A percentile compares a stretch with the other conserved stretches of the same genome.
These are phyloP conservation scores for Fraxinus americana DNA, from an alignment of 257 asterid genomes.

Conservation along the genomic window DNA sequence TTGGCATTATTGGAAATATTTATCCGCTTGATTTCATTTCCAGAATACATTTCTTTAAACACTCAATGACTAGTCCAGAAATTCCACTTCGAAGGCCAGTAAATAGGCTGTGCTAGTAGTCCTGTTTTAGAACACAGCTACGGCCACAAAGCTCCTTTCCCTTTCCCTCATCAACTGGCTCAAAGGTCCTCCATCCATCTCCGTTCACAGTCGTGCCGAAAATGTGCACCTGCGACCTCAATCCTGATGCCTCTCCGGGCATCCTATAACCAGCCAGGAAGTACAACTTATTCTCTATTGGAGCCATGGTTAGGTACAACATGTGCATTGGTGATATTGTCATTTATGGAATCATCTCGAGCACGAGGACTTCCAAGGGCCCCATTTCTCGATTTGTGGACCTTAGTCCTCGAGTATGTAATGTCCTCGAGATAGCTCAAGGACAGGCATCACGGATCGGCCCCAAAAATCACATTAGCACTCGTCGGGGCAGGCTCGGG, in stretches of 20 bases:
- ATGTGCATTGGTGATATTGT: conserved; percentile 30
- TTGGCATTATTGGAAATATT: neutral
- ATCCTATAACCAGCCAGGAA: conserved; percentile 48
- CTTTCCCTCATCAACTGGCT: conserved; percentile 50
- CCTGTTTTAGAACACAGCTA: conserved; percentile 47
- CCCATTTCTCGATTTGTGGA: no score
- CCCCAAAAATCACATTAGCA: no score
- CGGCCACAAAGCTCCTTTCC: conserved; percentile 63
- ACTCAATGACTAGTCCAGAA: no score
- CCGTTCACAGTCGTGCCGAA: conserved; percentile 49
- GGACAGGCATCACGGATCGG: no score
- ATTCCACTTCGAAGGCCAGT: no score
- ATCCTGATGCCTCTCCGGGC: conserved; percentile 33
- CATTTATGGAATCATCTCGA: no score
- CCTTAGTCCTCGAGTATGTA: no score
- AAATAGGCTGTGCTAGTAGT: neutral
- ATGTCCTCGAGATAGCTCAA: no score
- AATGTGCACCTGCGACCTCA: conserved; percentile 49
- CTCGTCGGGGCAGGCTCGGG: no score
- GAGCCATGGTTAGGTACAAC: conserved; percentile 60
- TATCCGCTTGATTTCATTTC: no score
- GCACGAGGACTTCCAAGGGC: no score
- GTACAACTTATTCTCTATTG: conserved; percentile 44
- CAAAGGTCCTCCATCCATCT: conserved; percentile 52
- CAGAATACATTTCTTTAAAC: no score